phyloP scores from a whole-genome alignment of 129 eudicot genomes.

The Smallanthus sonchifolius region DNA sequence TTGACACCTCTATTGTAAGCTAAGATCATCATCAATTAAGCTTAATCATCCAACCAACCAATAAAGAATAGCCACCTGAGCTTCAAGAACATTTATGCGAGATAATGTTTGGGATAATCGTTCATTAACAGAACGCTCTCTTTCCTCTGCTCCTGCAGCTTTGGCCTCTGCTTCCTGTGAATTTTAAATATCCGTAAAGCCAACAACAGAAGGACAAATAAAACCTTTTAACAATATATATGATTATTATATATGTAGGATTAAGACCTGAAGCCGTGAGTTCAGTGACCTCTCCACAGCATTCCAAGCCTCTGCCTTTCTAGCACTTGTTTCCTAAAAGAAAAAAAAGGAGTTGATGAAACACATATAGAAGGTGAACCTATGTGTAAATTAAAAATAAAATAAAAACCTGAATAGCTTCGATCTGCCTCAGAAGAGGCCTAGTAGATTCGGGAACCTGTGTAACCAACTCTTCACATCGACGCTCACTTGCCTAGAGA shows the following conservation, averaged over 20 bases:
- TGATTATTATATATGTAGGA: constrained; percentile 22
- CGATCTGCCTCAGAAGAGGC: constrained; percentile 94
- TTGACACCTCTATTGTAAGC: constrained; percentile 20
- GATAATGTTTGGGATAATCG: constrained; percentile 91
- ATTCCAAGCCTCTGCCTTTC: constrained; percentile 92
- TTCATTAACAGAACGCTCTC: constrained; percentile 82
- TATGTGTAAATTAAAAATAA: constrained; percentile 1
- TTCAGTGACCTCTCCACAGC: constrained; percentile 91
- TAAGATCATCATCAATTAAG: background rate
- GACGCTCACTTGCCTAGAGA: constrained; percentile 86
- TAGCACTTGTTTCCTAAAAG: constrained; percentile 72
- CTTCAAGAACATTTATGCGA: constrained; percentile 91
- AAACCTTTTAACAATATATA: background rate
- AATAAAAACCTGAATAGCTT: constrained; percentile 78
- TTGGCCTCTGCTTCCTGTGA: constrained; percentile 92
- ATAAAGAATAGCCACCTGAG: constrained; percentile 61
- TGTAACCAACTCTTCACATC: constrained; percentile 89
- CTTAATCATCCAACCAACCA: background rate
- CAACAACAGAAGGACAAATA: background rate
- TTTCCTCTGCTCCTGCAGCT: constrained; percentile 92
- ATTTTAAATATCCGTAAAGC: constrained; percentile 7
- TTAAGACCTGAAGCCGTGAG: constrained; percentile 74
- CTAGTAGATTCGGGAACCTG: constrained; percentile 99
- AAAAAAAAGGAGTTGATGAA: background rate
- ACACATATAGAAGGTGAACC: background rate